Conservation (phyloP, 2,329 filamentous ascomycete genomes). For the Colletotrichum sp. region DNA sequence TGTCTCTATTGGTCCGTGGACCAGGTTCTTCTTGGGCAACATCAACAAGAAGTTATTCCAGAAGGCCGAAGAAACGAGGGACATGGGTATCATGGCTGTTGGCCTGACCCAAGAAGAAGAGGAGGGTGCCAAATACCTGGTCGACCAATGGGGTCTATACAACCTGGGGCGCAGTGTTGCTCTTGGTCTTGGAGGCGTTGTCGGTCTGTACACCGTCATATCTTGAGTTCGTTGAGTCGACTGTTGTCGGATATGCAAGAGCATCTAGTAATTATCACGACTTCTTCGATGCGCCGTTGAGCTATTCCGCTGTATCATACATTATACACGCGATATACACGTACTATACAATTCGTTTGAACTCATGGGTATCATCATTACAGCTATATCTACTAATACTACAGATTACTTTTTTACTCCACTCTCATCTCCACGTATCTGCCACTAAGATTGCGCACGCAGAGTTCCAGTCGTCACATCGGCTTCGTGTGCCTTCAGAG, state of each 20-base stretch:
- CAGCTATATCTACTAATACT: constrained; percentile 15
- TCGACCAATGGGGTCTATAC: constrained; percentile 60
- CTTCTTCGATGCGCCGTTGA: background rate
- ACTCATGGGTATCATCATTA: constrained; percentile 18
- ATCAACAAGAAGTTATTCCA: constrained; percentile 53
- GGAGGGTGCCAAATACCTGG: constrained; percentile 53
- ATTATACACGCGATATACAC: background rate
- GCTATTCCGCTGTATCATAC: background rate
- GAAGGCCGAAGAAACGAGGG: constrained; percentile 44
- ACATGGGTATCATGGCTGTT: constrained; percentile 36
- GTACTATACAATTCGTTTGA: background rate
- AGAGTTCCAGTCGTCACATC: constrained; percentile 31
- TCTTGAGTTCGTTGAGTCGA: background rate
- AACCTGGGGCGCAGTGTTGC: constrained; percentile 51
- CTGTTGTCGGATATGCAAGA: background rate
- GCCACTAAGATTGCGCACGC: background rate
- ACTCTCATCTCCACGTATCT: background rate
- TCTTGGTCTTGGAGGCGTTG: constrained; percentile 24
- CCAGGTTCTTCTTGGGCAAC: constrained; percentile 45
- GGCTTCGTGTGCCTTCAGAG: constrained; percentile 39
- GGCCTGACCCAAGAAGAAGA: constrained; percentile 42
- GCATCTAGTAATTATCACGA: background rate
- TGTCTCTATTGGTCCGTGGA: constrained; percentile 57
- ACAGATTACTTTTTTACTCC: background rate
- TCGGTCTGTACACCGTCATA: constrained; percentile 33